These are phyloP conservation scores for Kodamaea alishanica DNA, from an alignment of 1,139 yeast genomes.

Conservation along the genomic window DNA sequence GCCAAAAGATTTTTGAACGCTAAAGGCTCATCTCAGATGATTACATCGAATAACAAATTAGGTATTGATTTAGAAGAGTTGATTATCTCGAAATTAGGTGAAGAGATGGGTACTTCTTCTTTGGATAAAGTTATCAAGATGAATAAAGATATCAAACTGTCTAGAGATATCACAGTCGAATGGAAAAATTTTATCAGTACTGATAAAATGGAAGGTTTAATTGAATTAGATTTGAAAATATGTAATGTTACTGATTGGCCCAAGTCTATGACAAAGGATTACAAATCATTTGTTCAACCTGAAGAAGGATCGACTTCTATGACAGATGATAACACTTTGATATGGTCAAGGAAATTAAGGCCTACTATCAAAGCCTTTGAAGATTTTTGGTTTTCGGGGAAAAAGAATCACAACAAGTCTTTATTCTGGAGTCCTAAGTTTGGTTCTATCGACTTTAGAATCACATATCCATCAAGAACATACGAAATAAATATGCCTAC, in stretches of 20 bases:
- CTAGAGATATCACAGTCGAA: constrained; percentile 56
- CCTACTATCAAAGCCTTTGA: constrained; percentile 38
- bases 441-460: constrained; percentile 76
- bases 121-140: constrained; percentile 82
- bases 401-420: constrained; percentile 68
- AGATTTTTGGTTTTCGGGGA: constrained; percentile 46
- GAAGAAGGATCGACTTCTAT: constrained; percentile 32
- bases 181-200: constrained; percentile 40
- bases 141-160: constrained; percentile 77
- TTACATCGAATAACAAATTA: constrained; percentile 14
- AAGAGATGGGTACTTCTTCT: constrained; percentile 78
- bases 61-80: constrained; percentile 67
- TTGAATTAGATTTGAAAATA: constrained; percentile 46
- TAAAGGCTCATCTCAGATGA: constrained; percentile 25
- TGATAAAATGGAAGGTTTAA: constrained; percentile 1
- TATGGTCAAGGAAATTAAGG: constrained; percentile 42
- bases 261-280: constrained; percentile 50
- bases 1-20: constrained; percentile 75
- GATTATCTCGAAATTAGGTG: constrained; percentile 65
- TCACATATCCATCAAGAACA: constrained; percentile 60
- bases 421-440: constrained; percentile 81
- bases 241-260: constrained; percentile 55
- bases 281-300: constrained; percentile 46
- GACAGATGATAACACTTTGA: constrained; percentile 23
- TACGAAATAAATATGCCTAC: constrained; percentile 83